Evolutionary conservation across 441 rosid species (phyloP).

Genomic region (Adansonia grandidieri): DNA sequence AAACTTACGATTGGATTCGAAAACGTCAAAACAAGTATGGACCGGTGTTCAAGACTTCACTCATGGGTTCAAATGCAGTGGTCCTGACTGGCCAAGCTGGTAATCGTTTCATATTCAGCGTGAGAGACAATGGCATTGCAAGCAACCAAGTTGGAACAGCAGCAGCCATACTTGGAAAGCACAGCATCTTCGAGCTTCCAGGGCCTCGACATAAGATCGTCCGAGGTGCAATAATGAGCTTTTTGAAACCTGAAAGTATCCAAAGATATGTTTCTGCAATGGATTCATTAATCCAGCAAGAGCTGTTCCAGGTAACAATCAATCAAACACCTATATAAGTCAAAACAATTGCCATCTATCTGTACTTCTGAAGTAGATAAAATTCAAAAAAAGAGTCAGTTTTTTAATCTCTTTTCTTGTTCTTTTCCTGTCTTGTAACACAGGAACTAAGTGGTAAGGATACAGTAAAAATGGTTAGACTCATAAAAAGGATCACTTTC

Average conservation of each 20-base stretch:
- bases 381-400: neutral
- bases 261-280: conserved; percentile 30
- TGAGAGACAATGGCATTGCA: conserved; percentile 25
- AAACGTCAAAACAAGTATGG: conserved; percentile 29
- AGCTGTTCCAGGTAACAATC: conserved; percentile 3
- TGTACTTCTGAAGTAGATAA: neutral
- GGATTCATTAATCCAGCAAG: conserved; percentile 31
- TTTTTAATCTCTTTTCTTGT: too few relatives aligned
- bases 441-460: neutral
- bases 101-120: conserved; percentile 30
- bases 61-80: conserved; percentile 33
- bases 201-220: conserved; percentile 32
- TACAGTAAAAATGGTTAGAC: neutral
- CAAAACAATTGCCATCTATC: neutral
- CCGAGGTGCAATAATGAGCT: conserved; percentile 29
- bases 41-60: conserved; percentile 37
- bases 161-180: conserved; percentile 25
- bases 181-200: conserved; percentile 33
- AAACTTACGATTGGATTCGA: conserved; percentile 25
- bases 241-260: conserved; percentile 35
- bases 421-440: too few relatives aligned
- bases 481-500: conserved; percentile 33
- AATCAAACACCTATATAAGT: neutral
- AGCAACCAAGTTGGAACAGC: conserved; percentile 15
- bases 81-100: conserved; percentile 35